Evolutionary conservation across 164 flowering plant species (phyloP), one percentile per base, ranked within the genome.

Genomic region (Sextonia rubra): DNA sequence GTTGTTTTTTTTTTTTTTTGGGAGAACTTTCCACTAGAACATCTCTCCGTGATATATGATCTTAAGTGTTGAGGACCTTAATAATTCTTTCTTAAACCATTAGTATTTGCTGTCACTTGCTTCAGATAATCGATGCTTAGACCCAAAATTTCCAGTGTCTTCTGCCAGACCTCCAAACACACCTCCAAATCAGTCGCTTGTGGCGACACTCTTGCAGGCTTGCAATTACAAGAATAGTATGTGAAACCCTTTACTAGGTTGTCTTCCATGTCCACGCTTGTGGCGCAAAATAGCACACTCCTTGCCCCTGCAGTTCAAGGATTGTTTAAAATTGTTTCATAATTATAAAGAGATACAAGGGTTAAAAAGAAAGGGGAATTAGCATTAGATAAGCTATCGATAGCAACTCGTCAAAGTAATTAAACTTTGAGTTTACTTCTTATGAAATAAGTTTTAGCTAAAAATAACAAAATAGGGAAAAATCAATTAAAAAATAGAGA

Each of bases 201-300:
- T 3, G 72, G 69, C 64, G 82, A 69, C 26, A 72, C 56, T 60
- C 60, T 72, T 32, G 71, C 77, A 22, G 76, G 80, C 66, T 80
- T 74, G 68, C 82, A 80, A 1, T 60, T 69, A 69, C 73, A 69
- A 2, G 82, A 72, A 55, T 74, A 80, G 69, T 80, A 80, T 0
- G 74, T 78, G 7, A 77, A 80, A 49, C 82, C 80, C 37, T 72
- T 74, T 2, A 24, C 66, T 64, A 80, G 73, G 49, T 71, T 69
- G 24, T 23, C 56, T 0, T 30, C 24, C 18, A 74, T 71, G 14
- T 65, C 64, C 2, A 22, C 67, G 12, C 56, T 72, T 29, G 80
- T 60, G 1, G 73, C 82, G 17, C 82, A 77, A 60, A 74, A 80
- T 47, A 77, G 64, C 4, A 71, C 78, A 65, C 80, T 77, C 55